These are phyloP conservation scores for Quercus glauca DNA, from an alignment of 306 rosid genomes.

Conservation along the genomic window DNA sequence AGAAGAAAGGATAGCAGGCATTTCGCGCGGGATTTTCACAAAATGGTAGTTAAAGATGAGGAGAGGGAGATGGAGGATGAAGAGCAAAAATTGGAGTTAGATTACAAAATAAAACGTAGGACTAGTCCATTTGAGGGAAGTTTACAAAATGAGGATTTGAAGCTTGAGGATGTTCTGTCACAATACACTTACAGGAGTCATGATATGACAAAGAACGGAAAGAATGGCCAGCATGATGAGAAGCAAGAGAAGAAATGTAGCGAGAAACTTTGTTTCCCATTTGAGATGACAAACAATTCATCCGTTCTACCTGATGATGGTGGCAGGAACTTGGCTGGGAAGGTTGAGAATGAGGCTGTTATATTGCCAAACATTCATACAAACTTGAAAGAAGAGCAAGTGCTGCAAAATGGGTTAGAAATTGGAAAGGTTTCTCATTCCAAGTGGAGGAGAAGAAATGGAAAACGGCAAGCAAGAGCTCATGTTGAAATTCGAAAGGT, in stretches of 20 bases:
- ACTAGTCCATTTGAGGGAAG: not conserved
- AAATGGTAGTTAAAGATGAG: not conserved
- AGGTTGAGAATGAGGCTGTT: not conserved
- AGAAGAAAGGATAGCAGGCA: not conserved
- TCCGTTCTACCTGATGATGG: not conserved
- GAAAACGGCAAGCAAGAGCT: not conserved
- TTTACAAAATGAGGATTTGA: not conserved
- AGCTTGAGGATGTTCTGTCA: constrained; percentile 14
- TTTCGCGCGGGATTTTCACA: not conserved
- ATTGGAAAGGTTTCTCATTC: not conserved
- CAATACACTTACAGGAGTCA: not conserved
- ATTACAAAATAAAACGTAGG: not conserved
- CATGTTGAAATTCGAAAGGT: constrained; percentile 5
- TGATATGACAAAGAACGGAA: not conserved
- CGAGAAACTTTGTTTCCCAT: not conserved
- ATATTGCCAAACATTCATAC: not conserved
- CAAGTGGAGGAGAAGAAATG: not conserved
- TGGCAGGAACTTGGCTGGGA: not conserved
- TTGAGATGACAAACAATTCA: not conserved
- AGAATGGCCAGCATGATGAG: not conserved
- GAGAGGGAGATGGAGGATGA: not conserved
- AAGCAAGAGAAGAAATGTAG: not conserved
- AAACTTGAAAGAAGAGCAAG: not conserved
- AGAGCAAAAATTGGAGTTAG: not conserved
- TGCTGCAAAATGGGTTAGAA: not conserved